Base-by-base conservation (phyloP, 345 rosid genomes). In the Microcos paniculata region DNA sequence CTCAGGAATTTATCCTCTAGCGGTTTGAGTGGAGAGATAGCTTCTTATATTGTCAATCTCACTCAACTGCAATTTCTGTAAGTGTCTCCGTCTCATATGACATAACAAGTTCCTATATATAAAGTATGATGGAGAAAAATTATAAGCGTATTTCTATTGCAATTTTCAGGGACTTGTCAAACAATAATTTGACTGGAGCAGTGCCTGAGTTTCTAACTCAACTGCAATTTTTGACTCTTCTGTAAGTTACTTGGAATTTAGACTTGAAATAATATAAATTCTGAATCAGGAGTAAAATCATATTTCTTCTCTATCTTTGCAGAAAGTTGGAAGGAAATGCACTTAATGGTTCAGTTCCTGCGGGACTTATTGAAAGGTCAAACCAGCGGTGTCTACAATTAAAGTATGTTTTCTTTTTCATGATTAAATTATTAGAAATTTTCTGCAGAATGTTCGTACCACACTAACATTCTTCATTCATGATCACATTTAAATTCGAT, bases 271-370 rank as follows among this genome's bases (percentile, higher is more conserved):
- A 40, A 64, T n/a, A 64, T 21, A 5, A 40, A 24, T 8, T 14
- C 12, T n/a, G n/a, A 10, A 26, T 28, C 8, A 35, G n/a, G 0
- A 10, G 11, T 14, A 1, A 9, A 26, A 35, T 18, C 1, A 64
- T 16, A 8, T 0, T 14, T 18, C 28, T 59, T 14, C 21, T 62
- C 3, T 78, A 30, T 31, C 14, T 58, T 68, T 35, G 38, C 75
- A 89, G 92, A 77, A 76, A 89, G 75, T 77, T 87, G 78, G 23
- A 74, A 65, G 80, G 83, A 19, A 87, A 89, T 67, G 72, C 78
- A 51, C 80, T 86, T 24, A 46, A 76, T 42, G 93, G 91, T 57
- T 18, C 82, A n/a, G 53, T 87, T 62, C 89, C 91, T 15, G n/a
- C 40, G 24, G 78, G n/a, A 0, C 83, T 89, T 24, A 18, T 70